These are phyloP conservation scores for Fusarium incarnatum DNA, from an alignment of 2,329 filamentous ascomycete species.

Conservation along the genomic window DNA sequence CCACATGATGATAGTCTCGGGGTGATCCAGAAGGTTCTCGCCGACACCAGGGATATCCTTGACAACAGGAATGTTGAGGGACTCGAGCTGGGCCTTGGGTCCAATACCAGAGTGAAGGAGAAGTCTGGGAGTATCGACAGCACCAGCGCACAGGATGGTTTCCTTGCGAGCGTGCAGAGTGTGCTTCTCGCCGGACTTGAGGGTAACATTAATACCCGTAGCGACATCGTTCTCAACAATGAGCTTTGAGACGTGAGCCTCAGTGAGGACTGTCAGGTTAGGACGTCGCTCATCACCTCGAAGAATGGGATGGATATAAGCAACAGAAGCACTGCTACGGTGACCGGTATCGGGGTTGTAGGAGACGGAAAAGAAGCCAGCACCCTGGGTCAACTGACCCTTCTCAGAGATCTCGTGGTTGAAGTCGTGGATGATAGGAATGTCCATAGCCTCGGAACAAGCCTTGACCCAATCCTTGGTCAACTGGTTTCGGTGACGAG, in stretches of 20 bases:
- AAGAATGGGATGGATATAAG: conserved; percentile 92
- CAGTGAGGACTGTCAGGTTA: conserved; percentile 87
- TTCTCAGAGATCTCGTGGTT: conserved; percentile 82
- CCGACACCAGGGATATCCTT: conserved; percentile 69
- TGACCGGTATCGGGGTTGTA: conserved; percentile 91
- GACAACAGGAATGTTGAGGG: conserved; percentile 66
- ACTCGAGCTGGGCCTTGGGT: conserved; percentile 63
- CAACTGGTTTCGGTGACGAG: conserved; percentile 87
- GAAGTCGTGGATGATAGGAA: conserved; percentile 87
- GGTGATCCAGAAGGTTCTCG: conserved; percentile 71
- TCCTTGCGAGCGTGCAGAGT: conserved; percentile 76
- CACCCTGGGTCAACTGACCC: conserved; percentile 78
- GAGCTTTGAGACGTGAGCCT: conserved; percentile 87
- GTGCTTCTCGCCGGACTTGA: conserved; percentile 64
- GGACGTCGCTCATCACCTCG: conserved; percentile 83
- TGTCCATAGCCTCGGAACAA: conserved; percentile 81
- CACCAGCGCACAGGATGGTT: conserved; percentile 83
- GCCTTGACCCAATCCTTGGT: conserved; percentile 90
- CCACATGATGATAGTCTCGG: conserved; percentile 73
- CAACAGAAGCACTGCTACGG: conserved; percentile 87
- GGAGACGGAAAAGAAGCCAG: conserved; percentile 90
- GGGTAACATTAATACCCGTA: conserved; percentile 76
- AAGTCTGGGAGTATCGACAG: conserved; percentile 81
- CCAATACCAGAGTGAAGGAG: conserved; percentile 69
- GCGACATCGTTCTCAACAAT: conserved; percentile 77